Evolutionary conservation across 2,329 filamentous ascomycete genomes (phyloP).

Genomic region (Colletotrichum spinosum): DNA sequence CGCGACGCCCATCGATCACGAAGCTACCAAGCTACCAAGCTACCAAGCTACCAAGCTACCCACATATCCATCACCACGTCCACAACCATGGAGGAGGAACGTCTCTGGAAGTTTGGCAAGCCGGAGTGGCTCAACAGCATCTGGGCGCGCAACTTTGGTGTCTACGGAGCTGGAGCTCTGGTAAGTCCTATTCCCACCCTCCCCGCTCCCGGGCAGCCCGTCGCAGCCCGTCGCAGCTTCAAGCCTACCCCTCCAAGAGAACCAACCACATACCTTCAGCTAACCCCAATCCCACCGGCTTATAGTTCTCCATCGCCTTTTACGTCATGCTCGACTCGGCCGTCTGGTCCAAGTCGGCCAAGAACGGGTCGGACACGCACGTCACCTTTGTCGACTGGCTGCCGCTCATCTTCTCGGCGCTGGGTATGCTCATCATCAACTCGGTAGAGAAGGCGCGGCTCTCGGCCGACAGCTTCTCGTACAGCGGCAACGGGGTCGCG

Average conservation of each 20-base stretch:
- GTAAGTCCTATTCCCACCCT: constrained; percentile 55
- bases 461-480: constrained; percentile 71
- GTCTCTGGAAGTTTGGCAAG: constrained; percentile 75
- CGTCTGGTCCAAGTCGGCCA: constrained; percentile 72
- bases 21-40: constrained; percentile 2
- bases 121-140: constrained; percentile 76
- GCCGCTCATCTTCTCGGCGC: constrained; percentile 73
- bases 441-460: constrained; percentile 75
- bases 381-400: constrained; percentile 78
- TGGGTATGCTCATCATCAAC: constrained; percentile 80
- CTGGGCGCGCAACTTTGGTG: constrained; percentile 71
- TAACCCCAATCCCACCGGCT: constrained; percentile 24
- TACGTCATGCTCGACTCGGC: constrained; percentile 76
- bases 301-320: constrained; percentile 75
- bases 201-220: neutral
- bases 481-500: constrained; percentile 72
- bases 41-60: constrained; percentile 10
- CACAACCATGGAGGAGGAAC: constrained; percentile 69
- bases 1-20: constrained; percentile 25
- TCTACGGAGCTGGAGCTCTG: constrained; percentile 72
- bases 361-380: constrained; percentile 71
- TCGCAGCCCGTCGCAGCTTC: constrained; percentile 6
- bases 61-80: constrained; percentile 1
- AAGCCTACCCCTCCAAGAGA: neutral
- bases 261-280: neutral